Evolutionary conservation across 2,329 filamentous ascomycete species (phyloP), one percentile per base, ranked within the genome.

Genomic region (Diaporthe aspalathi): DNA sequence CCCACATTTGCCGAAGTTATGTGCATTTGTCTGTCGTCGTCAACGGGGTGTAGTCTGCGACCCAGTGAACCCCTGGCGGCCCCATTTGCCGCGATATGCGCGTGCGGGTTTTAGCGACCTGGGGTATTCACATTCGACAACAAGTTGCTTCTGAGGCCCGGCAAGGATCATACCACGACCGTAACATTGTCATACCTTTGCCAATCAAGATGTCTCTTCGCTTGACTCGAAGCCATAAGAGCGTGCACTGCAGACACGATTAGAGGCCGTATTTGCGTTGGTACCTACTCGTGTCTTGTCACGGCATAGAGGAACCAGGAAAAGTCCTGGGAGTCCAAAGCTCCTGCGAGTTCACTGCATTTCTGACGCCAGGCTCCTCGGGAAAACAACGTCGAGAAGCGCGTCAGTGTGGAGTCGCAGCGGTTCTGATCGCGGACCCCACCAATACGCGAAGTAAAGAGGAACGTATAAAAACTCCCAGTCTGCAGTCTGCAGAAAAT

Each of bases 61-160:
- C 27, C 52, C 29, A 6, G 20, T n/a, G 9, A 38, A 38, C 35
- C 29, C 20, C 3, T 38, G 6, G 20, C 11, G 20, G 5, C n/a
- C 29, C 32, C 7, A 8, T 7, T 16, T 14, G 29, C 20, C 2
- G 9, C 29, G 20, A 16, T 7, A 5, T 24, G 11, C 20, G 32
- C 14, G 32, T 22, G 38, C 9, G 17, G 17, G n/a, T 16, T 24
- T 24, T 11, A 40, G n/a, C 32, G 5, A 38, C 1, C 6, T 22
- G 17, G 20, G 5, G 1, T 8, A n/a, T 12, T 56, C 20, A 2
- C 0, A 24, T 17, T 16, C n/a, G n/a, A 1, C n/a, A 24, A 0
- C 14, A 1, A 12, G 2, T 5, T 60, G 14, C 12, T 17, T 9
- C 22, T 24, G 38, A 22, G 35, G 11, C 54, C 16, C 16, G 24